These are phyloP conservation scores for Dactylellina parvicollis DNA, from an alignment of 2,329 filamentous ascomycete genomes.

Conservation along the genomic window DNA sequence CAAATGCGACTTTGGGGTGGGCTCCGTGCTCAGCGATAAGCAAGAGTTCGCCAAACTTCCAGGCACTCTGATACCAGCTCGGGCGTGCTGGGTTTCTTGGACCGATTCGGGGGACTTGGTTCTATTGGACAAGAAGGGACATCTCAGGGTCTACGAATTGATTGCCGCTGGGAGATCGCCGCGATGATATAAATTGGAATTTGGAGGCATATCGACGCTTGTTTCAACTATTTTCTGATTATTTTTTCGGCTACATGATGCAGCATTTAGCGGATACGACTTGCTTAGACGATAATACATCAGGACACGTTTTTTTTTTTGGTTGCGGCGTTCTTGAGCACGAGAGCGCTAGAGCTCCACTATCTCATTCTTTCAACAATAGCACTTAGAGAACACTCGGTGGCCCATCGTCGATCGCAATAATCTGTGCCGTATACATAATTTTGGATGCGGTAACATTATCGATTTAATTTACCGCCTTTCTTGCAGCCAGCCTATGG, in stretches of 20 bases:
- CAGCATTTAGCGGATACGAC: conserved; percentile 21
- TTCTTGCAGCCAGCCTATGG: conserved; percentile 25
- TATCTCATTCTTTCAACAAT: neutral
- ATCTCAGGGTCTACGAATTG: conserved; percentile 33
- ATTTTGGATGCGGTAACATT: conserved; percentile 24
- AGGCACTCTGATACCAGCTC: conserved; percentile 46
- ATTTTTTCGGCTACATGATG: conserved; percentile 25
- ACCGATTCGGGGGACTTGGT: conserved; percentile 37
- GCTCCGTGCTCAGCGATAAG: conserved; percentile 47
- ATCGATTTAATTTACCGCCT: conserved; percentile 5
- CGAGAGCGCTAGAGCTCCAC: conserved; percentile 14
- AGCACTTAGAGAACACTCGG: neutral
- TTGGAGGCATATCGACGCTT: neutral
- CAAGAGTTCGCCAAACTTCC: conserved; percentile 50
- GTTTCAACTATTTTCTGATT: neutral
- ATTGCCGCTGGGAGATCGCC: conserved; percentile 26
- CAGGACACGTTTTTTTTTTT: too few relatives aligned
- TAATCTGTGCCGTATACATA: conserved; percentile 8
- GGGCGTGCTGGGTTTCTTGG: conserved; percentile 51
- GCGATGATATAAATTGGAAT: conserved; percentile 24
- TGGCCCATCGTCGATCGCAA: conserved; percentile 40
- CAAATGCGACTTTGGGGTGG: conserved; percentile 40
- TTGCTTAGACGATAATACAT: conserved; percentile 3
- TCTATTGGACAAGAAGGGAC: conserved; percentile 47
- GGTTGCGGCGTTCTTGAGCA: conserved; percentile 18